These are phyloP conservation scores for Phlebiopsis gigantea DNA, from an alignment of 768 basidiomycete species.

Conservation along the genomic window DNA sequence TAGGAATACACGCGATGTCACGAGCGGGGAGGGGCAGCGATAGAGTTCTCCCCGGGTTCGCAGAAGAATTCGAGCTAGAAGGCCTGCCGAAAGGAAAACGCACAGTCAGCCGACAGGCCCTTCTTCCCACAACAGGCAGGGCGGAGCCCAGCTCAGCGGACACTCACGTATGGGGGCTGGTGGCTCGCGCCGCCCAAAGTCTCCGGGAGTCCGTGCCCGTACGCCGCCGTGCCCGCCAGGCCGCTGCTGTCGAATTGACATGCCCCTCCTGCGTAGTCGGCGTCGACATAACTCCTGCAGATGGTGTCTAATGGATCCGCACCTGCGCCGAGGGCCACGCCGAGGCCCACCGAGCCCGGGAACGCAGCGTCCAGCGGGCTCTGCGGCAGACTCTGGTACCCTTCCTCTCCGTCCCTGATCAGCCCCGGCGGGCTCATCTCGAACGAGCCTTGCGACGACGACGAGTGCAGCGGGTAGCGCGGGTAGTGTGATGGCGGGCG, in stretches of 20 bases:
- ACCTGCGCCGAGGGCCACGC: neutral
- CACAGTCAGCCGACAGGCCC: neutral
- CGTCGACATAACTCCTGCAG: neutral
- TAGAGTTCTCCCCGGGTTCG: neutral
- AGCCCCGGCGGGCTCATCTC: constrained; percentile 15
- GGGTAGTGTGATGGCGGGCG: constrained; percentile 11
- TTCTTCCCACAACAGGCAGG: neutral
- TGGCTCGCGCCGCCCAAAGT: neutral
- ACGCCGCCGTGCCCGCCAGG: neutral
- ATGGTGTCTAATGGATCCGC: constrained; percentile 8
- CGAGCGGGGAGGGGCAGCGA: neutral
- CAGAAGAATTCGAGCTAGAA: neutral
- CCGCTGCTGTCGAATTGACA: constrained; percentile 1
- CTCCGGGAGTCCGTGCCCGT: neutral
- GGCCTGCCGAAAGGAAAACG: neutral
- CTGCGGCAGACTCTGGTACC: constrained; percentile 23
- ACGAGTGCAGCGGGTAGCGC: constrained; percentile 5
- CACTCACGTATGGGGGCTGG: constrained; percentile 1
- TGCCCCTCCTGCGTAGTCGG: neutral
- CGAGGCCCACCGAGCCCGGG: constrained; percentile 1
- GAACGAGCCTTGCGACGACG: constrained; percentile 3
- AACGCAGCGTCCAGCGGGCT: constrained; percentile 20
- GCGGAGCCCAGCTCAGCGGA: neutral
- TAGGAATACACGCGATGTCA: neutral
- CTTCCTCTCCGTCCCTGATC: constrained; percentile 23